Conservation (phyloP, 2,329 filamentous ascomycete species). For the Calonectria hawksworthii region DNA sequence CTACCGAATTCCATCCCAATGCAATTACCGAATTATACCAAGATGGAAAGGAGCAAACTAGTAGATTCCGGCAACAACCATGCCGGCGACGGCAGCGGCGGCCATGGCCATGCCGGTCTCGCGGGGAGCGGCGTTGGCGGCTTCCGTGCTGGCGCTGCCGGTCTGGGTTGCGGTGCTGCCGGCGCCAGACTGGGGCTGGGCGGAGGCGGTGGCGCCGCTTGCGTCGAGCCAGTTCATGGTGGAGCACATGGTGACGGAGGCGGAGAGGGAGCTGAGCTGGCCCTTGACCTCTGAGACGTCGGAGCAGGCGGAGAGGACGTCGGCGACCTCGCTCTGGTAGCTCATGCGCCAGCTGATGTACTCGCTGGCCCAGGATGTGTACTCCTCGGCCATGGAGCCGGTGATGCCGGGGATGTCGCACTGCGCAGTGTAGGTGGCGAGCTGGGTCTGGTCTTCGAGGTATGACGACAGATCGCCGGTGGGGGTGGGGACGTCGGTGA, state of each 20-base stretch:
- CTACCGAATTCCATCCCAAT: neutral
- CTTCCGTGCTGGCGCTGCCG: neutral
- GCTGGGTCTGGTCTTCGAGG: neutral
- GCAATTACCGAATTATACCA: neutral
- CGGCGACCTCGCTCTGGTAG: neutral
- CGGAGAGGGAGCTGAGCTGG: neutral
- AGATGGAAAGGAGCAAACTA: neutral
- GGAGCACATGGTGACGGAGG: neutral
- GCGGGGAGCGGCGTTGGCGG: constrained; percentile 6
- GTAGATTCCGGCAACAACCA: constrained; percentile 11
- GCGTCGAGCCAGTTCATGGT: neutral
- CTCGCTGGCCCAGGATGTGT: neutral
- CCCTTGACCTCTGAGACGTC: neutral
- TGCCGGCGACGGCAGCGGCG: constrained; percentile 9
- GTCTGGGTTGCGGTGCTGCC: neutral
- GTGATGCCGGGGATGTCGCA: neutral
- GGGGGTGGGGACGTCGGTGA: neutral
- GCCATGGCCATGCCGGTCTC: constrained; percentile 14
- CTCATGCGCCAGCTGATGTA: neutral
- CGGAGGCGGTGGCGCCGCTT: neutral
- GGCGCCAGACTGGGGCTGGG: neutral
- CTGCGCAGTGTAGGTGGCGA: neutral
- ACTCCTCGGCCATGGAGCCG: constrained; percentile 2
- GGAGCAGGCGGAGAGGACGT: neutral
- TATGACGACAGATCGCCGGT: neutral